These are phyloP conservation scores for Diaporthe humulicola DNA, from an alignment of 2,329 filamentous ascomycete genomes.

Conservation along the genomic window DNA sequence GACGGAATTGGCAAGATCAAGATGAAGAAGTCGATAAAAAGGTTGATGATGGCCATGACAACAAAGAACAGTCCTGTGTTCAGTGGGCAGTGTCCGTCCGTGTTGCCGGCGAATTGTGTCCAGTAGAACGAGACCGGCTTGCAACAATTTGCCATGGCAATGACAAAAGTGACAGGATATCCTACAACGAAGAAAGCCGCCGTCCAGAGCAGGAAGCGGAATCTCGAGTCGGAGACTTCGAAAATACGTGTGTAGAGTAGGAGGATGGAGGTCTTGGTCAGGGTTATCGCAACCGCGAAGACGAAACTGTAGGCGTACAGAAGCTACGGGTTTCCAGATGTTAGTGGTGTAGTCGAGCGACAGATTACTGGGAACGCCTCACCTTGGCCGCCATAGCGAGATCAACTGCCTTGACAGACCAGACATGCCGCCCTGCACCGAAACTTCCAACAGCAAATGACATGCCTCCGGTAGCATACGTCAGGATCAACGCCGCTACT, in stretches of 20 bases:
- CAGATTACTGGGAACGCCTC: background rate
- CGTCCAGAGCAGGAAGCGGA: constrained; percentile 23
- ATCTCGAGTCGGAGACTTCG: constrained; percentile 27
- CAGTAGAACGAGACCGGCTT: constrained; percentile 39
- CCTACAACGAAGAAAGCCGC: constrained; percentile 27
- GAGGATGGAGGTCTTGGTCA: constrained; percentile 40
- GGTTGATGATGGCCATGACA: constrained; percentile 8
- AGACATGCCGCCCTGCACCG: background rate
- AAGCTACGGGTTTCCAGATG: constrained; percentile 2
- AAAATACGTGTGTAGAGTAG: constrained; percentile 41
- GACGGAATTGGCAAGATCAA: constrained; percentile 36
- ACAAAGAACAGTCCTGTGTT: background rate
- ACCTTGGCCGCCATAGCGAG: background rate
- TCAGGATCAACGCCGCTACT: constrained; percentile 1
- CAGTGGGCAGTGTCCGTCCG: background rate
- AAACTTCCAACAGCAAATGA: background rate
- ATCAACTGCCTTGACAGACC: constrained; percentile 2
- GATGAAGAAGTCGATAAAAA: constrained; percentile 36
- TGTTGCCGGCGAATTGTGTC: constrained; percentile 37
- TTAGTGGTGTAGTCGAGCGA: background rate
- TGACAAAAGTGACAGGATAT: constrained; percentile 30
- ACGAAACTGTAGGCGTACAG: constrained; percentile 40
- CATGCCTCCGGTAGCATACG: constrained; percentile 7
- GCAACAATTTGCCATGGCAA: constrained; percentile 39
- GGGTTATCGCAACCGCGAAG: constrained; percentile 38